Conservation (phyloP, 768 basidiomycete genomes). For the Rhizopogon sp. region DNA sequence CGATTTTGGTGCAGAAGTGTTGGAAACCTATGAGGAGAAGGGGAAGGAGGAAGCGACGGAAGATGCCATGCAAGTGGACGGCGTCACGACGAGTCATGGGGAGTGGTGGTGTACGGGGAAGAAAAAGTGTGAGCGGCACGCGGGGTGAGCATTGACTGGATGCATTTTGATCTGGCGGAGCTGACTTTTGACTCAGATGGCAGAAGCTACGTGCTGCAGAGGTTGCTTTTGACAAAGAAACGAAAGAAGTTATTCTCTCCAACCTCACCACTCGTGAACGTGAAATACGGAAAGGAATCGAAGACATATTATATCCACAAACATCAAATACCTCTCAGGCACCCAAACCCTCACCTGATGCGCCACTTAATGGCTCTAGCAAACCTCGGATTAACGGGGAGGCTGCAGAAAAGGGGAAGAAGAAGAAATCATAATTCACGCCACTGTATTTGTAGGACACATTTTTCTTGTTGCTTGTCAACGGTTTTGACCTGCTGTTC, state of each 20-base stretch:
- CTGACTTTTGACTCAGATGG: constrained; percentile 48
- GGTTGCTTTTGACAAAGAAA: constrained; percentile 69
- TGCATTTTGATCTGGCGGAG: not conserved
- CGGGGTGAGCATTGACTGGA: constrained; percentile 44
- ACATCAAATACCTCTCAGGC: constrained; percentile 30
- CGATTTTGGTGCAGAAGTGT: constrained; percentile 58
- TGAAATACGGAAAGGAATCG: constrained; percentile 72
- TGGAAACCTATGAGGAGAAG: constrained; percentile 65
- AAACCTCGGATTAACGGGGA: constrained; percentile 41
- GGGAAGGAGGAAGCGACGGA: constrained; percentile 26
- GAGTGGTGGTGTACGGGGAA: constrained; percentile 82
- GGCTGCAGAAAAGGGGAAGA: constrained; percentile 52
- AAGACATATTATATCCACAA: constrained; percentile 60
- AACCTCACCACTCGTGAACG: constrained; percentile 73
- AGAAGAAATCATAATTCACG: constrained; percentile 36
- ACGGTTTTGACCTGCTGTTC: constrained; percentile 5
- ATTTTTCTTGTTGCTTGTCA: constrained; percentile 12
- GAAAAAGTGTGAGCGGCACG: constrained; percentile 74
- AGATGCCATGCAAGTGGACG: constrained; percentile 36
- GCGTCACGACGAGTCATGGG: constrained; percentile 22
- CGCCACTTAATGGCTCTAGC: constrained; percentile 42
- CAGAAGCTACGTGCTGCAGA: constrained; percentile 72
- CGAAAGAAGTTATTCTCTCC: constrained; percentile 60
- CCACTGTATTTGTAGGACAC: constrained; percentile 21
- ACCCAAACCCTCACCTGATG: constrained; percentile 28